A percentile compares a stretch with the other conserved stretches of the same genome.
Evolutionary conservation across 495 filamentous ascomycete genomes (phyloP).

Genomic region (Daldinia bambusicola): DNA sequence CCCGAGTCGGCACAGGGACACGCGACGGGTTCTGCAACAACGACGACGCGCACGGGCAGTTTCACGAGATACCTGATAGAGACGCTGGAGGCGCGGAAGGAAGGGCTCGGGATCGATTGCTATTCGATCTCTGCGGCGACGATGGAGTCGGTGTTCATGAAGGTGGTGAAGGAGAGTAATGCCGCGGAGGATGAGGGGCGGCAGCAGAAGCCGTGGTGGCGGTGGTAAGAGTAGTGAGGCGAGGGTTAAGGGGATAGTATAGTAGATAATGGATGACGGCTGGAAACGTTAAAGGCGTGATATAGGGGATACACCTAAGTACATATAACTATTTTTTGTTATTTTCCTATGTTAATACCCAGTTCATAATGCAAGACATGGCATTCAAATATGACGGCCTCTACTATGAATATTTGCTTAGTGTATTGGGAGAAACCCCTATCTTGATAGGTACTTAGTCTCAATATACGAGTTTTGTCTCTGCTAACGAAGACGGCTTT

Average conservation of each 20-base stretch:
- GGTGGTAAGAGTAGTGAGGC: conserved; percentile 9
- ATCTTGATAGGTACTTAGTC: no score
- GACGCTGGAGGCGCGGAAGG: conserved; percentile 68
- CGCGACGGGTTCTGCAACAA: background rate
- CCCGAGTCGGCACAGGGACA: background rate
- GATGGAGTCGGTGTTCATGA: conserved; percentile 80
- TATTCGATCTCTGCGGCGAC: conserved; percentile 76
- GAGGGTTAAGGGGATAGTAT: background rate
- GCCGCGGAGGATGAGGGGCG: conserved; percentile 68
- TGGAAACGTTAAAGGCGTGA: background rate
- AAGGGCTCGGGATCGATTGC: conserved; percentile 68
- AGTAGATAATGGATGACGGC: background rate
- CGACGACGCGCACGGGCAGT: conserved; percentile 37
- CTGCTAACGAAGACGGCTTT: background rate
- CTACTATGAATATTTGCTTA: background rate
- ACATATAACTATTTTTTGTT: background rate
- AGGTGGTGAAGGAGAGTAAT: conserved; percentile 72
- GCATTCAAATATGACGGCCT: background rate
- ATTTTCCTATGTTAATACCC: background rate
- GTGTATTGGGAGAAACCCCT: no score
- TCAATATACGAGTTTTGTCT: background rate
- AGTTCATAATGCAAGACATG: background rate
- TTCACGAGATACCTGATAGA: conserved; percentile 68
- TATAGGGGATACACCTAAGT: background rate
- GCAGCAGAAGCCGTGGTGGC: conserved; percentile 45